A percentile compares a stretch with the other conserved stretches of the same genome.
phyloP scores from a whole-genome alignment of 371 early-diverging fungal species.

The Smittium culicis region DNA sequence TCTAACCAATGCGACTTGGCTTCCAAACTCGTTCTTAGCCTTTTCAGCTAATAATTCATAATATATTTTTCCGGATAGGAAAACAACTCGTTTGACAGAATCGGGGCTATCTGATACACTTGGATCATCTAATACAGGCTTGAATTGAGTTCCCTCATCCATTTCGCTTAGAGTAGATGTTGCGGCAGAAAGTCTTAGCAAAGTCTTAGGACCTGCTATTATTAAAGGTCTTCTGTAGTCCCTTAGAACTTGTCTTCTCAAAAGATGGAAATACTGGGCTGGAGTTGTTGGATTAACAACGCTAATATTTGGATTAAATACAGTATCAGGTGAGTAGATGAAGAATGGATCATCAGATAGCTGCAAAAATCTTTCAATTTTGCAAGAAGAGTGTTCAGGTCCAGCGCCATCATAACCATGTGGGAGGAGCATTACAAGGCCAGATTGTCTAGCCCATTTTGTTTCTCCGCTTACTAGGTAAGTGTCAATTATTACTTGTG shows the following conservation, averaged over 20 bases:
- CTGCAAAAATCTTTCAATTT: conserved; percentile 89
- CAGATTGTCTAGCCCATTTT: conserved; percentile 93
- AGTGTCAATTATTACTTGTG: conserved; percentile 94
- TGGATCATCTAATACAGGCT: conserved; percentile 78
- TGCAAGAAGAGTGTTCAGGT: conserved; percentile 89
- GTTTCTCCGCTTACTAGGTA: conserved; percentile 90
- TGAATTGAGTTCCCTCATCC: conserved; percentile 67
- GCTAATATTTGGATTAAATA: conserved; percentile 91
- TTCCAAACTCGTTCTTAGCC: conserved; percentile 44
- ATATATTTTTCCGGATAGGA: conserved; percentile 94
- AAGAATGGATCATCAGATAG: conserved; percentile 88
- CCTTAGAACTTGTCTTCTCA: conserved; percentile 89
- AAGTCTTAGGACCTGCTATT: conserved; percentile 75
- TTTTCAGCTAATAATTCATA: conserved; percentile 49
- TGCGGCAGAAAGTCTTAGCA: conserved; percentile 87
- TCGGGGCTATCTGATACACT: conserved; percentile 41
- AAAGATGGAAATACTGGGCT: conserved; percentile 88
- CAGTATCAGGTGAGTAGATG: conserved; percentile 56
- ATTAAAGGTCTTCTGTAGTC: conserved; percentile 95
- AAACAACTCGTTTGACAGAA: conserved; percentile 68
- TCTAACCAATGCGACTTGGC: conserved; percentile 80
- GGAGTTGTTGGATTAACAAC: conserved; percentile 90
- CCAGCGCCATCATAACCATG: conserved; percentile 98
- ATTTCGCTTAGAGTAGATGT: conserved; percentile 71
- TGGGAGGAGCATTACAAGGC: conserved; percentile 79